phyloP scores from a whole-genome alignment of 257 asterid genomes.

The Solanum appendiculatum region DNA sequence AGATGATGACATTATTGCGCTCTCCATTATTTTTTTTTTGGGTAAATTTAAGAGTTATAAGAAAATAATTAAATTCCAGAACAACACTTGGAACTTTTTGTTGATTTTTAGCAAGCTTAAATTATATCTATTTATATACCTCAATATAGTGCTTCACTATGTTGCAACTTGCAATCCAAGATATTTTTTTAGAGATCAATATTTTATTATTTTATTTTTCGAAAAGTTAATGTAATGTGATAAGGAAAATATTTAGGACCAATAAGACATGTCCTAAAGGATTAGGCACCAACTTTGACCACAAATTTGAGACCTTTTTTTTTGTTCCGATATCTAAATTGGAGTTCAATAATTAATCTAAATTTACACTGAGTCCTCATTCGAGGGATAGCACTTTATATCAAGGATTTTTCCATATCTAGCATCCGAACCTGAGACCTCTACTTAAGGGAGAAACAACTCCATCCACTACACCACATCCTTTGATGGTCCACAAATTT shows the following conservation, averaged over 20 bases:
- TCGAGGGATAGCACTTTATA: too few species aligned
- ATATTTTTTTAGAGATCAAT: not conserved
- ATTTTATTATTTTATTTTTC: not conserved
- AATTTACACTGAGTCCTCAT: too few species aligned
- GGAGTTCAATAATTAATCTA: too few species aligned
- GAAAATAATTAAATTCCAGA: not conserved
- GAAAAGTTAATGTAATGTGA: not conserved
- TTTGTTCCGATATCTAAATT: too few species aligned
- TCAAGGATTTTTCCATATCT: too few species aligned
- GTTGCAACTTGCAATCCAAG: not conserved
- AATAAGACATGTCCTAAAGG: not conserved
- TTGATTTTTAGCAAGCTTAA: not conserved
- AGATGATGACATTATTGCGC: not conserved
- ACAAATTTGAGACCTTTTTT: not conserved
- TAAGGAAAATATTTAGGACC: not conserved
- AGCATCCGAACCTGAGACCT: too few species aligned
- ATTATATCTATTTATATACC: not conserved
- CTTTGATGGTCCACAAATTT: not conserved
- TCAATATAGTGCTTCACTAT: not conserved
- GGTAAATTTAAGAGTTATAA: not conserved
- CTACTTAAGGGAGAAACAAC: too few species aligned
- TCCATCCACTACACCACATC: too few species aligned
- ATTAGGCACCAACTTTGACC: not conserved
- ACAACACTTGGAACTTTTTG: not conserved
- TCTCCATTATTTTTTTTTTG: not conserved